Evolutionary conservation across 371 early-diverging fungal species (phyloP), one percentile per base, ranked within the genome.

Genomic region (Blakeslea trispora): DNA sequence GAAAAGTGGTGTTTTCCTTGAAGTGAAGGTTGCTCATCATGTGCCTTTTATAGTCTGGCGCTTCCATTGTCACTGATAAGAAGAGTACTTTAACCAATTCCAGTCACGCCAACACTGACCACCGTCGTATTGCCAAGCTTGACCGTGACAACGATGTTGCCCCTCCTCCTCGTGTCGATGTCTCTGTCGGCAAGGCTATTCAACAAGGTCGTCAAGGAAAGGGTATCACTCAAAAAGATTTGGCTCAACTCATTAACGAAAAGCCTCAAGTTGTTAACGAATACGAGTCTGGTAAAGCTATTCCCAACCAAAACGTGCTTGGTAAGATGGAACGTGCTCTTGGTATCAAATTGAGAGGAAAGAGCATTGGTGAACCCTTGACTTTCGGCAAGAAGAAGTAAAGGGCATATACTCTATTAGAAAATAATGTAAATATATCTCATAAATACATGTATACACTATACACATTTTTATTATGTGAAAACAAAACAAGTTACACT

Each of bases 281-380:
- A 66, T 97, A 94, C 58, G 98, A 97, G 71, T 73, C 85, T 62
- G 92, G 94, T 75, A 87, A 70, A 84, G 86, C 91, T 41, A 86
- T 91, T 65, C 96, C 96, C 50, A 94, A 94, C 81, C 96, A 94
- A 75, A 93, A 95, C 73, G 75, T 95, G 40, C 82, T 97, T 35
- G 85, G 81, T 42, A 95, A 95, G 79, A 69, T 97, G 74, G 96
- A 97, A 79, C 83, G 95, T 50, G 88, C 81, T 32, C 79, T 97
- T 55, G 93, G 91, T 52, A 83, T 97, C 66, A 97, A 94, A 82
- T 77, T 97, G 49, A 77, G 95, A 53, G 97, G 97, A 55, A 89
- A 89, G 75, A 85, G 88, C 50, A 91, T 92, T 61, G 91, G 91
- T 48, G 72, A 77, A 32, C 89, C 89, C 34, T 75, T 91, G 68